Evolutionary conservation across 495 filamentous ascomycete species (phyloP), one percentile per base, ranked within the genome.

Genomic region (Bombardia bombarda): DNA sequence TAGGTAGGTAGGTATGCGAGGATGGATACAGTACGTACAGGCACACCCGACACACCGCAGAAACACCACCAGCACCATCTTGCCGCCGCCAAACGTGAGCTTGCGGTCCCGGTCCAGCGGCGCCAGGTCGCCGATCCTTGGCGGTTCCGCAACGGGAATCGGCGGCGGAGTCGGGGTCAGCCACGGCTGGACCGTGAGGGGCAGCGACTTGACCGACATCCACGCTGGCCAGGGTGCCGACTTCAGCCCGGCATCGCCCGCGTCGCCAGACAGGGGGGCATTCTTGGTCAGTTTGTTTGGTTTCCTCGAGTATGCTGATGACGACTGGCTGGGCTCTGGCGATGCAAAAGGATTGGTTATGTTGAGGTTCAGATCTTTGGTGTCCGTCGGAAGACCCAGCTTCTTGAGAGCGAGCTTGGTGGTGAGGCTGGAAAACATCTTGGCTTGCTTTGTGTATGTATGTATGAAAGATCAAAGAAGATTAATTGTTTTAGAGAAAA

Each of bases 11-110:
- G 30, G 41, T 43, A 17, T 43, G n/a, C n/a, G n/a, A n/a, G n/a
- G n/a, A n/a, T n/a, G n/a, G 31, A 21, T 43, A 14, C 13, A 43
- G 19, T n/a, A 48, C 57, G 35, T 55, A 66, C 70, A 77, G 30
- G 73, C 75, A 52, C 75, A 79, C 21, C 74, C 75, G 23, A 74
- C 74, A 46, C 75, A 77, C 19, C 75, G 58, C 12, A 78, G 52
- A 53, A 78, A 78, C 2, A 70, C 62, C 4, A 79, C 56, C 8
- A 78, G 51, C 2, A 60, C 57, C 8, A 66, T 66, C 38, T 56
- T 65, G 25, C 63, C 61, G 30, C 51, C 43, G 9, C 60, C 56
- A 20, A 63, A 46, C 3, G 57, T 53, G 20, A 77, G 55, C 26
- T 55, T 48, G 13, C 77, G 58, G 46, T 73, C 66, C 32, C 59